Percentiles rank a stretch among this genome's conserved stretches.
Conservation (phyloP, 495 filamentous ascomycete species). For the Aspergillus taichungensis region DNA sequence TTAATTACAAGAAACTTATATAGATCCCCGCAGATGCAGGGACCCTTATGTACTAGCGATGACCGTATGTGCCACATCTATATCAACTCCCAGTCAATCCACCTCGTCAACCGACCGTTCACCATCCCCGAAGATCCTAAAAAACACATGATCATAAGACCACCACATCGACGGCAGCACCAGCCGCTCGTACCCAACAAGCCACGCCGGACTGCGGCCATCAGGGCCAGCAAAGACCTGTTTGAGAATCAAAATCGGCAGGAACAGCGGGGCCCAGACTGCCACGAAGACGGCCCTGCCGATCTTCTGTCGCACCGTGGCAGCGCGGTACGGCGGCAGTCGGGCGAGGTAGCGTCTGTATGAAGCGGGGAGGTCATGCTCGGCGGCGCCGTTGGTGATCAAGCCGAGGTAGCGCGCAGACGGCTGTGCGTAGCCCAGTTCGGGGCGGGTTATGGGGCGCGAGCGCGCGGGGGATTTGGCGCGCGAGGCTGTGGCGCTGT, state of each 20-base stretch:
- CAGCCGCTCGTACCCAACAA: conserved; percentile 35
- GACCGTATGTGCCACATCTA: background rate
- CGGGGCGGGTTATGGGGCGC: conserved; percentile 36
- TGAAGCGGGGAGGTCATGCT: conserved; percentile 65
- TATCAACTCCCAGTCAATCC: background rate
- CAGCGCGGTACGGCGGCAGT: conserved; percentile 61
- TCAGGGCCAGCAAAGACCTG: conserved; percentile 48
- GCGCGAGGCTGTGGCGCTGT: conserved; percentile 1
- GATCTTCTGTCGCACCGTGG: conserved; percentile 53
- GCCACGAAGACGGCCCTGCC: conserved; percentile 53
- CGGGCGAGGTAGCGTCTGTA: conserved; percentile 61
- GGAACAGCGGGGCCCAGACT: conserved; percentile 52
- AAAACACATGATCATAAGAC: conserved; percentile 64
- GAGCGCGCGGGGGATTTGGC: conserved; percentile 3
- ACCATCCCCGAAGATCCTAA: conserved; percentile 71
- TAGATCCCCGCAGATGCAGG: background rate
- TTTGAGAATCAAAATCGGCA: conserved; percentile 37
- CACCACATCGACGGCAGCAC: conserved; percentile 56
- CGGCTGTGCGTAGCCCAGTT: conserved; percentile 66
- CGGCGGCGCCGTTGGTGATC: conserved; percentile 63
- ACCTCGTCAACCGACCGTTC: conserved; percentile 56
- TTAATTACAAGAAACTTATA: background rate
- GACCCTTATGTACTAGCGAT: no score
- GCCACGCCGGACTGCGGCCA: conserved; percentile 61
- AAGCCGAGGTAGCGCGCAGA: conserved; percentile 75